Conservation (phyloP, 352 stramenopile species). For the Phytophthora constricta region DNA sequence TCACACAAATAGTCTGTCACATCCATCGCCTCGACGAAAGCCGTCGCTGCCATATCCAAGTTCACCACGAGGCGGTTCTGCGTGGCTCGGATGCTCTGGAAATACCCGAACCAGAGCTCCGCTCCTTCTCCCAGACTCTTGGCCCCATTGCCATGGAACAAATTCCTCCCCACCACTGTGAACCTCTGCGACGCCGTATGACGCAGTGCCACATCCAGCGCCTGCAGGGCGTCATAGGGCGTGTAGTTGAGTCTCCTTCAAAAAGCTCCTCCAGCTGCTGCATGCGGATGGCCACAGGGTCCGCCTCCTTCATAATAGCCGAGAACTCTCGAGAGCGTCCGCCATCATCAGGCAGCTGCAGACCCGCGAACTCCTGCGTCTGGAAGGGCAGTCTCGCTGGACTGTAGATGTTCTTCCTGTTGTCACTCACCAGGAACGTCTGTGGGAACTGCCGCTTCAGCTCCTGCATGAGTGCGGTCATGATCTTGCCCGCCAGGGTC, state of each 20-base stretch:
- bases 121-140: constrained; percentile 64
- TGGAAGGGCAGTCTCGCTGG: too few relatives aligned
- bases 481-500: constrained; percentile 62
- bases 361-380: too few relatives aligned
- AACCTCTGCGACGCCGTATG: constrained; percentile 63
- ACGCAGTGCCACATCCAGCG: constrained; percentile 71
- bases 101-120: constrained; percentile 77
- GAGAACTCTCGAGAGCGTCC: constrained; percentile 52
- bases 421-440: too few relatives aligned
- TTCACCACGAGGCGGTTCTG: constrained; percentile 76
- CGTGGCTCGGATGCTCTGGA: constrained; percentile 72
- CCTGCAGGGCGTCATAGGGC: constrained; percentile 74
- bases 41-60: constrained; percentile 73
- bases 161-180: constrained; percentile 61
- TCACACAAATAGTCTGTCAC: constrained; percentile 59
- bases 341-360: too few relatives aligned
- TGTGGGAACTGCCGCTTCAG: constrained; percentile 52
- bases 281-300: constrained; percentile 69
- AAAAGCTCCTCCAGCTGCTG: constrained; percentile 67
- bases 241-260: constrained; percentile 70
- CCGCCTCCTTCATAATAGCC: constrained; percentile 55
- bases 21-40: constrained; percentile 70
- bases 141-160: constrained; percentile 52
- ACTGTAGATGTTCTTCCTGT: too few relatives aligned
- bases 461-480: constrained; percentile 47